Evolutionary conservation across 2,329 filamentous ascomycete species (phyloP), one percentile per base, ranked within the genome.

Genomic region (Neopestalotiopsis sp.): DNA sequence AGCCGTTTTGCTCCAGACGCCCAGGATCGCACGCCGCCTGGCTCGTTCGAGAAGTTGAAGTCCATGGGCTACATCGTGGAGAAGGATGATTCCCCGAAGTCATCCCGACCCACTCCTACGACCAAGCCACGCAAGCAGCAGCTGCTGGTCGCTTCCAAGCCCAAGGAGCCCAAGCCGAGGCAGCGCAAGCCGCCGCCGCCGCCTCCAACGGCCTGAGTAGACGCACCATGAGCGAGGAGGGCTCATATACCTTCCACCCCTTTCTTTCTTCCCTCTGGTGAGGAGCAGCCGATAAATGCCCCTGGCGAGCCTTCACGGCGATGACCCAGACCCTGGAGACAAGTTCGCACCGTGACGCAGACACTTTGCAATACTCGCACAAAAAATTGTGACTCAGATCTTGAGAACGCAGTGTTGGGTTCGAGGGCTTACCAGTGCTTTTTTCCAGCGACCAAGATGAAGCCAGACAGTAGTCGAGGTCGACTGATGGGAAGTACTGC

Each of bases 201-300:
- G 24, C 34, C 34, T 9, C 10, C 34, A 2, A 38, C 24, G 10
- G 34, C 34, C 34, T 38, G 24, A 59, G 24, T 59, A 59, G 57
- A 59, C 7, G 45, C 4, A 5, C 24, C 12, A 12, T 7, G 24
- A 28, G 24, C 57, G 4, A 30, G 13, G 24, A 30, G 24, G 9
- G 30, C 34, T 20, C 13, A 49, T 49, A 32, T 58, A 28, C 17
- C 56, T 28, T 28, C 20, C 24, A 32, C 57, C 14, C 57, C 20
- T 10, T 59, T 28, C 57, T 13, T 59, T 59, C 57, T 28, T 59
- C 34, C 30, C 34, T 60, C 2, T 24, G 59, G 59, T 62, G 59
- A 62, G 59, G 59, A 62, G 34, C 59, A 62, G 59, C 59, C 59
- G 3, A 12, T 59, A 62, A 62, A 20, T 62, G 59, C 59, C 59